Percentiles rank a stretch among this genome's conserved stretches.
Evolutionary conservation across 345 rosid genomes (phyloP).

Genomic region (thale cress (Arabidopsis thaliana)): TAIR10.1 NC_003070.9:998501-999000

Average conservation of each 20-base stretch:
- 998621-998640: slow-evolving; percentile 16
- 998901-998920: slow-evolving; percentile 72
- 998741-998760: slow-evolving; percentile 93
- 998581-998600: slow-evolving; percentile 4
- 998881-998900: slow-evolving; percentile 80
- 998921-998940: slow-evolving; percentile 71
- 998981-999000: slow-evolving; percentile 87
- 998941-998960: slow-evolving; percentile 87
- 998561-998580: slow-evolving; percentile 17
- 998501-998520: slow-evolving; percentile 91
- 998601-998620: background rate
- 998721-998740: slow-evolving; percentile 70
- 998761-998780: slow-evolving; percentile 85
- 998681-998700: slow-evolving; percentile 9
- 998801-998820: slow-evolving; percentile 95
- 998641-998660: background rate
- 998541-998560: slow-evolving; percentile 11
- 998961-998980: slow-evolving; percentile 99
- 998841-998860: slow-evolving; percentile 92
- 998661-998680: background rate
- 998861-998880: slow-evolving; percentile 81
- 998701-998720: slow-evolving; percentile 19
- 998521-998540: background rate
- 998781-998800: slow-evolving; percentile 91
- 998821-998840: slow-evolving; percentile 88